phyloP scores from a whole-genome alignment of 2,329 filamentous ascomycete species.

The Chaetoscypha palmicola region DNA sequence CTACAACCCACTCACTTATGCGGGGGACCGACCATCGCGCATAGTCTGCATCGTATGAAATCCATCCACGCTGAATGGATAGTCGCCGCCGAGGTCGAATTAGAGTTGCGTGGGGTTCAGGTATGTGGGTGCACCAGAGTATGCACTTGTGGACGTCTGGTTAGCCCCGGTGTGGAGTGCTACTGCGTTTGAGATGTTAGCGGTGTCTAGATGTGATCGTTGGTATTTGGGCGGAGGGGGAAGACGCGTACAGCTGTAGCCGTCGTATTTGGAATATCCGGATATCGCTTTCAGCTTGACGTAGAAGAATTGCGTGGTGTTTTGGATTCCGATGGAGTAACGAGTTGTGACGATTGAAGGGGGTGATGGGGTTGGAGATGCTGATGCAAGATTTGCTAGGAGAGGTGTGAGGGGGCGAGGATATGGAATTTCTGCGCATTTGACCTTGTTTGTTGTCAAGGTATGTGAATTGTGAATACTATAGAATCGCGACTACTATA shows the following conservation, averaged over 20 bases:
- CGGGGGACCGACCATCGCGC: constrained; percentile 19
- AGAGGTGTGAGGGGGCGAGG: no score
- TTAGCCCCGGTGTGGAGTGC: constrained; percentile 24
- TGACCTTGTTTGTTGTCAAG: no score
- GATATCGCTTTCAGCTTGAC: constrained; percentile 1
- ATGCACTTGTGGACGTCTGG: constrained; percentile 21
- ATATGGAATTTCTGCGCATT: no score
- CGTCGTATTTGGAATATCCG: constrained; percentile 3
- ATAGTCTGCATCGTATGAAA: constrained; percentile 19
- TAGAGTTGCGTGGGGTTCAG: constrained; percentile 21
- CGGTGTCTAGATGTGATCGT: no score
- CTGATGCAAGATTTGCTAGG: no score
- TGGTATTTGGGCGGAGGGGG: no score
- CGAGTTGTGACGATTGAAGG: no score
- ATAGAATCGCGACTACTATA: no score
- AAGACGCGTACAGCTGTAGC: constrained; percentile 9
- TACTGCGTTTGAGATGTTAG: no score
- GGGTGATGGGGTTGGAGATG: no score
- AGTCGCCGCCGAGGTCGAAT: constrained; percentile 16
- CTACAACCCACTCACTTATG: constrained; percentile 9
- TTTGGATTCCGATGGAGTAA: no score
- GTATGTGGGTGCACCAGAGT: constrained; percentile 12
- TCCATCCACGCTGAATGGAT: constrained; percentile 15
- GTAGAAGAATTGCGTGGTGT: constrained; percentile 19
- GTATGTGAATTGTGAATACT: no score